Evolutionary conservation across 768 basidiomycete genomes (phyloP), one percentile per base, ranked within the genome.

Genomic region (Hydnomerulius pinastri): DNA sequence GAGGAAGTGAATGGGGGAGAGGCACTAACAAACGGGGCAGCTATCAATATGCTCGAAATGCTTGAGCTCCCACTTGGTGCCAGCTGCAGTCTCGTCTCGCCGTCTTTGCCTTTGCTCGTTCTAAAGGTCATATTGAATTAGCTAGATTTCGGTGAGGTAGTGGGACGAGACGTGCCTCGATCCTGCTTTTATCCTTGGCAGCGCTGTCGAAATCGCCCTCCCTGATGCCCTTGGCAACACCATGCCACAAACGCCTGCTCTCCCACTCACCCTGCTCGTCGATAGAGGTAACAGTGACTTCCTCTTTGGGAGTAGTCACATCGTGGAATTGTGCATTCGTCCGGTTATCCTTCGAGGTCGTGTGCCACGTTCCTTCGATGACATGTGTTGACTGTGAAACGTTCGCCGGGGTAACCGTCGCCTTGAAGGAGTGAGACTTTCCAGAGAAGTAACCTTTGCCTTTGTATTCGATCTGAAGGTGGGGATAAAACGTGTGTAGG

Each of bases 401-500:
- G 57, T 72, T 69, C 38, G 77, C 73, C 35, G 80, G 75, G 10
- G 77, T 66, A n/a, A 92, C 67, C 1, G 77, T 77, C 9, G 96
- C 92, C 69, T 93, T 95, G 82, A 94, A 97, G 3, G 85, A 76
- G 73, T 99, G 96, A 4, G 91, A 83, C 68, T 93, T 95, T 48
- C 96, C 95, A 29, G 84, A 82, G 67, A 98, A 92, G 73, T 95
- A 98, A 23, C 95, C 96, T 64, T 92, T 92, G 69, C 95, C 96
- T 65, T 93, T 92, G 78, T 96, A 98, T 57, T 96, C 92, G 67
- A 98, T 86, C 66, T 78, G 63, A 66, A 47, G 71, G 63, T 49
- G 67, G 69, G 11, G 73, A 44, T 79, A 73, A 55, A 75, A 57
- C 32, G 25, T 38, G 20, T 2, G 21, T n/a, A 39, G 33, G 7